These are phyloP conservation scores for Eimeria falciformis DNA, from an alignment of 169 alveolate species.

Conservation along the genomic window DNA sequence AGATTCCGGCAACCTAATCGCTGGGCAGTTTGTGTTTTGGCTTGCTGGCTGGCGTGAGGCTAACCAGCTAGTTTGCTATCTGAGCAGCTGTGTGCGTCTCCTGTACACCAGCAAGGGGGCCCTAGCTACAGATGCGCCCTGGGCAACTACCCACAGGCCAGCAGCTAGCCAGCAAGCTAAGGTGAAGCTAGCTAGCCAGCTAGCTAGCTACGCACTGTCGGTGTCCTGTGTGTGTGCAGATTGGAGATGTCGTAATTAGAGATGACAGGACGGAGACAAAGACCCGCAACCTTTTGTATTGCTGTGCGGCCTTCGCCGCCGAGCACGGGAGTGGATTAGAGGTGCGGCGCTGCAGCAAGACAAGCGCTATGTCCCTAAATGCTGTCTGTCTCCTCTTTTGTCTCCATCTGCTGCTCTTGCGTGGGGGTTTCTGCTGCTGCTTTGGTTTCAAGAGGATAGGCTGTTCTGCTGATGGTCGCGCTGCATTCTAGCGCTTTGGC, in stretches of 20 bases:
- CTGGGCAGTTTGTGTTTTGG: neutral
- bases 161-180: constrained; percentile 17
- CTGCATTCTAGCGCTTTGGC: neutral
- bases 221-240: neutral
- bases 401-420: neutral
- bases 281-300: constrained; percentile 60
- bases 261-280: constrained; percentile 68
- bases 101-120: no score
- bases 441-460: neutral
- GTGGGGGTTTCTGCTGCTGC: neutral
- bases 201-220: neutral
- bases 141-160: no score
- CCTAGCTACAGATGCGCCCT: no score
- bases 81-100: neutral
- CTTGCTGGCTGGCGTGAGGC: neutral
- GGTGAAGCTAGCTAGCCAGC: neutral
- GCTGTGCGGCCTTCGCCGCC: constrained; percentile 71
- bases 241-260: constrained; percentile 63
- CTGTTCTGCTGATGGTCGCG: neutral
- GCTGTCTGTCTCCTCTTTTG: neutral
- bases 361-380: neutral
- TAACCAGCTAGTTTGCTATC: neutral
- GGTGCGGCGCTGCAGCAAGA: constrained; percentile 21
- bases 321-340: constrained; percentile 59
- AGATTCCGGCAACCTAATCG: no score